Evolutionary conservation across 352 stramenopile species (phyloP).

Genomic region (Pythium pyrilobum): DNA sequence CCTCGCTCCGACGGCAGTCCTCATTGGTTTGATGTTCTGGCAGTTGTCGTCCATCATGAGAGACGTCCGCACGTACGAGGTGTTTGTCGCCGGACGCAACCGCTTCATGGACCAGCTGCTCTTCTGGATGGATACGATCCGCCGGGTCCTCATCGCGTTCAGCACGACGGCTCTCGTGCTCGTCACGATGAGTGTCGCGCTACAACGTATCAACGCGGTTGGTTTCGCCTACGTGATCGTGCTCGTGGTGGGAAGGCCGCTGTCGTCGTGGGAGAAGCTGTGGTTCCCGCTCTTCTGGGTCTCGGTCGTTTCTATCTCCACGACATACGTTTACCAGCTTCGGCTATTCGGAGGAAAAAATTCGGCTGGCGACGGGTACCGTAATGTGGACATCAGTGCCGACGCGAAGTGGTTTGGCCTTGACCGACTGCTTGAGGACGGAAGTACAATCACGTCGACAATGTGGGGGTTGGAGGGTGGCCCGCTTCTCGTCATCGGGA

Average conservation of each 20-base stretch:
- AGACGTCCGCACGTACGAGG: constrained; percentile 51
- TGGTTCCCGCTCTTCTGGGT: constrained; percentile 83
- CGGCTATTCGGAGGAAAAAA: constrained; percentile 11
- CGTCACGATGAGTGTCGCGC: constrained; percentile 63
- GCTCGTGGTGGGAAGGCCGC: constrained; percentile 43
- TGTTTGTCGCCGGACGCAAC: constrained; percentile 56
- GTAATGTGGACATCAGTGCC: constrained; percentile 1
- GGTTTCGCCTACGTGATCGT: constrained; percentile 64
- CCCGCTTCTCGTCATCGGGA: constrained; percentile 64
- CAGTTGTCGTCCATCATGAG: constrained; percentile 75
- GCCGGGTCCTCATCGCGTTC: constrained; percentile 63
- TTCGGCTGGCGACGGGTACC: constrained; percentile 7
- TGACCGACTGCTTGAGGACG: constrained; percentile 38
- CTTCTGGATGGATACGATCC: constrained; percentile 50
- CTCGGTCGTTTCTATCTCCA: constrained; percentile 41
- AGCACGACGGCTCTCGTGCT: constrained; percentile 61
- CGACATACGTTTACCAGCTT: constrained; percentile 65
- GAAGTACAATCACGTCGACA: constrained; percentile 9
- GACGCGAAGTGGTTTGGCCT: constrained; percentile 28
- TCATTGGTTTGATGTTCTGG: constrained; percentile 80
- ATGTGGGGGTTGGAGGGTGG: constrained; percentile 52
- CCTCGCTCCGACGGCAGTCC: constrained; percentile 56
- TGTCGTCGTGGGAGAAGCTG: constrained; percentile 59
- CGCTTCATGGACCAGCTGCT: constrained; percentile 42
- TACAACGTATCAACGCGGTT: constrained; percentile 57